Conservation (phyloP, 345 rosid species). For the sweet orange (Citrus sinensis) region DNA sequence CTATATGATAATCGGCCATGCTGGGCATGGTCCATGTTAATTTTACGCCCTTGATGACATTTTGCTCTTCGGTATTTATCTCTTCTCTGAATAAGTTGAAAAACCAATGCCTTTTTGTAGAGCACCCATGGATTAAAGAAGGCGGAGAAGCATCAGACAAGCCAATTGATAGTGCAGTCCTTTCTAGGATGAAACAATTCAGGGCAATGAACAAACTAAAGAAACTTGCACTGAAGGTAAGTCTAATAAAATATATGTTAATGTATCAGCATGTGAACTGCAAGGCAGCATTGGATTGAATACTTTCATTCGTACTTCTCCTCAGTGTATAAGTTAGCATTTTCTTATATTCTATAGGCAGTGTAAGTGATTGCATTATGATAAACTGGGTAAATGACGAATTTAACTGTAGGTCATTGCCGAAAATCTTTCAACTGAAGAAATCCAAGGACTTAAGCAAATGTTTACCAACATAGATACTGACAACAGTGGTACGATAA, state of each 20-base stretch:
- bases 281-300: background rate
- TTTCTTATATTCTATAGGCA: background rate
- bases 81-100: background rate
- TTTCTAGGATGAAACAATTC: constrained; percentile 92
- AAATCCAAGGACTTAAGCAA: constrained; percentile 68
- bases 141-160: constrained; percentile 84
- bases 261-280: background rate
- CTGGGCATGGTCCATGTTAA: background rate
- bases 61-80: background rate
- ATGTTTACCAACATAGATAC: constrained; percentile 85
- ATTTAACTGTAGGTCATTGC: constrained; percentile 62
- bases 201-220: constrained; percentile 92
- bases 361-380: background rate
- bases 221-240: constrained; percentile 89
- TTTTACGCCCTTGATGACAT: background rate
- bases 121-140: constrained; percentile 73
- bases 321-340: background rate
- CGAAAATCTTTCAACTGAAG: constrained; percentile 73
- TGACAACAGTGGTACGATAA: constrained; percentile 78
- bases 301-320: background rate
- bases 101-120: constrained; percentile 20
- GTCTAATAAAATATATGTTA: background rate
- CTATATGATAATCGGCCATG: background rate
- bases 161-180: constrained; percentile 87
- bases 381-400: background rate